phyloP scores from a whole-genome alignment of 2,329 filamentous ascomycete species.

The Teratosphaeria epicoccoides region DNA sequence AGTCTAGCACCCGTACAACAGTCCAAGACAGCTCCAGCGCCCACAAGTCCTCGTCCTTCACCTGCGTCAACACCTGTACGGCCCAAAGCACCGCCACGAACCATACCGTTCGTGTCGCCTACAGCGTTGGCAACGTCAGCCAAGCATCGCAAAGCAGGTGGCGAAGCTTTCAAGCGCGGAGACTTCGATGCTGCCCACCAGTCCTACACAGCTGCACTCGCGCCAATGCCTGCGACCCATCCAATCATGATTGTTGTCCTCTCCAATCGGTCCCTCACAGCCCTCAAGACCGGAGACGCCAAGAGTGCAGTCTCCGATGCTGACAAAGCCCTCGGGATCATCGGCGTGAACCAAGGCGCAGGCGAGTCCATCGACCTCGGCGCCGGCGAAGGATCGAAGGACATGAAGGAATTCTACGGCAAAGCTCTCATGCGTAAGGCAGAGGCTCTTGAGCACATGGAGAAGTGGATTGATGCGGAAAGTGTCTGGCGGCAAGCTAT shows the following conservation, averaged over 20 bases:
- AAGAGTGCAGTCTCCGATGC: constrained; percentile 79
- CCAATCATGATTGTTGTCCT: constrained; percentile 80
- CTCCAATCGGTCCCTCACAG: constrained; percentile 82
- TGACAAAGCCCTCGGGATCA: constrained; percentile 66
- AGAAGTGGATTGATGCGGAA: constrained; percentile 80
- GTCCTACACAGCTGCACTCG: constrained; percentile 68
- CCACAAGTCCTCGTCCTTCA: constrained; percentile 2
- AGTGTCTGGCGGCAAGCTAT: constrained; percentile 73
- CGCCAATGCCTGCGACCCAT: constrained; percentile 63
- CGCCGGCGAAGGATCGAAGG: constrained; percentile 51
- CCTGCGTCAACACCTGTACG: constrained; percentile 30
- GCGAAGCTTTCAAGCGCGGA: constrained; percentile 84
- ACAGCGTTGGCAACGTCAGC: constrained; percentile 64
- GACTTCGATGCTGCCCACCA: constrained; percentile 81
- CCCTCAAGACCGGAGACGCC: constrained; percentile 82
- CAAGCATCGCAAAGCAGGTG: constrained; percentile 67
- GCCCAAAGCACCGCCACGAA: constrained; percentile 43
- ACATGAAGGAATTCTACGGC: constrained; percentile 87
- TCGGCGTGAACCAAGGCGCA: constrained; percentile 68
- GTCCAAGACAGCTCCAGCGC: constrained; percentile 1
- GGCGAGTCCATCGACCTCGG: constrained; percentile 66
- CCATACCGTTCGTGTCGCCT: constrained; percentile 57
- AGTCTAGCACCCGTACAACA: constrained; percentile 11
- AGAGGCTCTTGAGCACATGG: constrained; percentile 89
- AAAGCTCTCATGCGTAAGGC: constrained; percentile 93